These are phyloP conservation scores for Sechiopsis laciniata DNA, from an alignment of 306 rosid genomes.

Conservation along the genomic window DNA sequence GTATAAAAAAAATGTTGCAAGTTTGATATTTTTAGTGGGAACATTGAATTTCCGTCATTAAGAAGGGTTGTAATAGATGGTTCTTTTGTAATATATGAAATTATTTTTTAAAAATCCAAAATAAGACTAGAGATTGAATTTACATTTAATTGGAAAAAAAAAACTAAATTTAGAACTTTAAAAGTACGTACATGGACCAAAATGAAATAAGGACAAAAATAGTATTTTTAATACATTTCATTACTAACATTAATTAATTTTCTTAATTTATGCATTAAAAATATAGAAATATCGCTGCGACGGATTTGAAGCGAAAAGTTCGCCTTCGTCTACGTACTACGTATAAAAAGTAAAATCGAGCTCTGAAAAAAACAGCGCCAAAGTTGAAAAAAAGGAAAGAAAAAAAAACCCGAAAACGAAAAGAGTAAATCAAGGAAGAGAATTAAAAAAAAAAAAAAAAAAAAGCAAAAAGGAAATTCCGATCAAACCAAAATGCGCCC, in stretches of 20 bases:
- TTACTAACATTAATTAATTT: background rate
- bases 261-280: background rate
- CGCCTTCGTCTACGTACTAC: background rate
- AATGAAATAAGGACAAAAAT: no score
- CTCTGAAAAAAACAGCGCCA: background rate
- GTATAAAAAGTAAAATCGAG: constrained; percentile 16
- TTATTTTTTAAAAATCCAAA: no score
- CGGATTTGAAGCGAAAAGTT: background rate
- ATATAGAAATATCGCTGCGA: background rate
- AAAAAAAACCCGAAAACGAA: background rate
- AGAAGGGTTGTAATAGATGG: no score
- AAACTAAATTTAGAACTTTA: no score
- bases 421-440: background rate
- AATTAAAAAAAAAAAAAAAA: background rate
- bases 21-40: no score
- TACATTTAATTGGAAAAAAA: no score
- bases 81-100: no score
- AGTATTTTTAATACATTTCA: no score
- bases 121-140: no score
- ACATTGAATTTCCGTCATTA: no score
- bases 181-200: no score
- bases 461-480: constrained; percentile 1
- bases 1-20: no score
- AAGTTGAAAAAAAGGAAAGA: background rate
- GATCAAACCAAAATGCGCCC: constrained; percentile 55